Evolutionary conservation across 2,329 filamentous ascomycete species (phyloP).

Genomic region (Aureobasidium pullulans): DNA sequence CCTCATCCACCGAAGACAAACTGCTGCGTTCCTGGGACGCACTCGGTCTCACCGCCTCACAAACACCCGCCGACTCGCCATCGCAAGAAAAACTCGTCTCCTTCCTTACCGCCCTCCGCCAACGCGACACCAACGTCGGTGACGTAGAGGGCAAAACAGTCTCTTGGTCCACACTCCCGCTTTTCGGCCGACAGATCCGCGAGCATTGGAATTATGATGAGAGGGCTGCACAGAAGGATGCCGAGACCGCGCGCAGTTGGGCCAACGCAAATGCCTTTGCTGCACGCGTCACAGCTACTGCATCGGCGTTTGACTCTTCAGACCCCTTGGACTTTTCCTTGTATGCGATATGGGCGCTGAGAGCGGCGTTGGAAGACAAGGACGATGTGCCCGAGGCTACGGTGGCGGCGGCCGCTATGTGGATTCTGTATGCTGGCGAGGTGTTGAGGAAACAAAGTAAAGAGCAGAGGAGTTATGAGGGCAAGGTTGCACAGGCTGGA

Average conservation of each 20-base stretch:
- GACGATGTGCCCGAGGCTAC: constrained; percentile 17
- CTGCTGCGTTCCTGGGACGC: constrained; percentile 7
- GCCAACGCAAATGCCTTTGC: constrained; percentile 26
- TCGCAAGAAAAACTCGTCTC: not conserved
- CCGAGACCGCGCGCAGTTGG: constrained; percentile 20
- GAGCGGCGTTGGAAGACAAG: constrained; percentile 23
- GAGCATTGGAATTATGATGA: constrained; percentile 23
- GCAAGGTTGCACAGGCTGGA: constrained; percentile 24
- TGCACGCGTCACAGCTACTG: constrained; percentile 21
- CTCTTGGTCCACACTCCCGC: constrained; percentile 19
- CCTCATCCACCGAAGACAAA: constrained; percentile 8
- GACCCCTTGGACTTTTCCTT: constrained; percentile 23
- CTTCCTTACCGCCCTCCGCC: not conserved
- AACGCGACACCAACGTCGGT: not conserved
- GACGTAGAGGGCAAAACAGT: constrained; percentile 2
- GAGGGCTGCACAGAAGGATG: constrained; percentile 19
- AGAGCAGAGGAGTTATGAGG: constrained; percentile 23
- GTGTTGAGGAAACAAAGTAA: constrained; percentile 19
- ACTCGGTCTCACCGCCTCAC: not conserved
- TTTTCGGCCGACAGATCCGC: constrained; percentile 24
- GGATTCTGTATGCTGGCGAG: constrained; percentile 24
- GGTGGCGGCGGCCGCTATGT: constrained; percentile 23
- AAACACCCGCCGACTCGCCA: not conserved
- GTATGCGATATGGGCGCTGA: constrained; percentile 25
- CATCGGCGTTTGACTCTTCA: constrained; percentile 16